These are phyloP conservation scores for Leccinum fibrillosum DNA, from an alignment of 768 basidiomycete species.

Conservation along the genomic window DNA sequence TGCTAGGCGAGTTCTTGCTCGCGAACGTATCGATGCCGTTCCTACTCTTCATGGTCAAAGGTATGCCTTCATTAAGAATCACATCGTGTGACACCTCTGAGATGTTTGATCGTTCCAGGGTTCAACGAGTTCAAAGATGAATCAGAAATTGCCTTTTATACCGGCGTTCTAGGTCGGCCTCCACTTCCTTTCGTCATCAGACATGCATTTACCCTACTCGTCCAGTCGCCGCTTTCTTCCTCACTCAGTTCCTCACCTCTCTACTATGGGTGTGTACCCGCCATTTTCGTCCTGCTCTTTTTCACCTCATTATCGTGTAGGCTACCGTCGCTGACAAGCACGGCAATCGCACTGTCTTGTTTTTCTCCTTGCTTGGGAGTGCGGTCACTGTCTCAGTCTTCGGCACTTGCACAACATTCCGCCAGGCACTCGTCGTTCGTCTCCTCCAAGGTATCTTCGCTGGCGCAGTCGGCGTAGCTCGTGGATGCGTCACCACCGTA, in stretches of 20 bases:
- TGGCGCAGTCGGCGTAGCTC: slow-evolving; percentile 92
- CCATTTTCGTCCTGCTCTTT: not conserved
- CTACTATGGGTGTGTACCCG: slow-evolving; percentile 72
- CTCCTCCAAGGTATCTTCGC: slow-evolving; percentile 90
- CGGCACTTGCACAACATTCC: slow-evolving; percentile 70
- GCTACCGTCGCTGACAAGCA: slow-evolving; percentile 94
- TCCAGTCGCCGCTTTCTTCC: slow-evolving; percentile 79
- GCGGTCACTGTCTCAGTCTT: slow-evolving; percentile 75
- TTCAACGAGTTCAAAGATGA: slow-evolving; percentile 73
- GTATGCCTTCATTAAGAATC: slow-evolving; percentile 31
- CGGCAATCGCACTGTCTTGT: slow-evolving; percentile 80
- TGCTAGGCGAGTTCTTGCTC: slow-evolving; percentile 92
- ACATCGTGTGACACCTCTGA: slow-evolving; percentile 13
- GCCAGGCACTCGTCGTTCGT: slow-evolving; percentile 82
- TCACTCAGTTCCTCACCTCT: slow-evolving; percentile 94
- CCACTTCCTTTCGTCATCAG: slow-evolving; percentile 9
- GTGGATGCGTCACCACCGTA: slow-evolving; percentile 81
- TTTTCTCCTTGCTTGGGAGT: slow-evolving; percentile 81
- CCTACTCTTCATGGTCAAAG: slow-evolving; percentile 92
- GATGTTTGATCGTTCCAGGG: slow-evolving; percentile 36
- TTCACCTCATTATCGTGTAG: slow-evolving; percentile 32
- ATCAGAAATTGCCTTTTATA: slow-evolving; percentile 85
- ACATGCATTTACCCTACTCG: slow-evolving; percentile 7
- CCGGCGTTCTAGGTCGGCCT: slow-evolving; percentile 71
- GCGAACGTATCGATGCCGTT: slow-evolving; percentile 94